Percentiles rank a stretch among this genome's conserved stretches.
phyloP scores from a whole-genome alignment of 257 asterid species.

The Solanum phureja region DNA sequence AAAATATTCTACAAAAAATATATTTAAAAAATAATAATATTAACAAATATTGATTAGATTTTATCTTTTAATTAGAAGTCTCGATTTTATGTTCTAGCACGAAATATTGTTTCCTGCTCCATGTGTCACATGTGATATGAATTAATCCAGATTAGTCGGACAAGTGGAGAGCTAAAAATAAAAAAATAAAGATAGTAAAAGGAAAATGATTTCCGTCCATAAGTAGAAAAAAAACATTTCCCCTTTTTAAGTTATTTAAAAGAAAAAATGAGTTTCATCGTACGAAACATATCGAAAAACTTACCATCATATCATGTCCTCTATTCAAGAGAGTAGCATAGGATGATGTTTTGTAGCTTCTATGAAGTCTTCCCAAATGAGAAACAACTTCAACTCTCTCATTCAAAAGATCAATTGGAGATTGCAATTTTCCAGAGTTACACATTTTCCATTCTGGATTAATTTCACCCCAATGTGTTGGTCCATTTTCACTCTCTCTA shows the following conservation, averaged over 20 bases:
- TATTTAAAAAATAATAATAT: not conserved
- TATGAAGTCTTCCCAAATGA: constrained; percentile 32
- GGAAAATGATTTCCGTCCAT: too few species aligned
- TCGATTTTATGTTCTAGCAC: too few species aligned
- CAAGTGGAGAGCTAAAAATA: too few species aligned
- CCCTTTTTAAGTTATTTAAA: too few species aligned
- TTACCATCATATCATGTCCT: constrained; percentile 88
- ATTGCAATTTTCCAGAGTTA: constrained; percentile 45
- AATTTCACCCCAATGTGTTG: constrained; percentile 57
- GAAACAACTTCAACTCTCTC: constrained; percentile 46
- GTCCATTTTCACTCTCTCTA: constrained; percentile 37
- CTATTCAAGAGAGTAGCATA: constrained; percentile 59
- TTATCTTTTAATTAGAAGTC: too few species aligned
- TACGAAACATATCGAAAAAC: not conserved
- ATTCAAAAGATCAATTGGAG: constrained; percentile 58
- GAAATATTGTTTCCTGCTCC: too few species aligned
- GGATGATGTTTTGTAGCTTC: constrained; percentile 32
- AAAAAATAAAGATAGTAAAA: too few species aligned
- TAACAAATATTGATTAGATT: not conserved
- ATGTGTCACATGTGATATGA: too few species aligned
- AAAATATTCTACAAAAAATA: too few species aligned
- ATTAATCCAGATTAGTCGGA: too few species aligned
- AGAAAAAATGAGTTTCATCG: not conserved
- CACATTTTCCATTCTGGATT: constrained; percentile 57
- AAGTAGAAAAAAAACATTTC: too few species aligned